These are phyloP conservation scores for Nakazawaea holstii DNA, from an alignment of 805 yeast genomes.

Conservation along the genomic window DNA sequence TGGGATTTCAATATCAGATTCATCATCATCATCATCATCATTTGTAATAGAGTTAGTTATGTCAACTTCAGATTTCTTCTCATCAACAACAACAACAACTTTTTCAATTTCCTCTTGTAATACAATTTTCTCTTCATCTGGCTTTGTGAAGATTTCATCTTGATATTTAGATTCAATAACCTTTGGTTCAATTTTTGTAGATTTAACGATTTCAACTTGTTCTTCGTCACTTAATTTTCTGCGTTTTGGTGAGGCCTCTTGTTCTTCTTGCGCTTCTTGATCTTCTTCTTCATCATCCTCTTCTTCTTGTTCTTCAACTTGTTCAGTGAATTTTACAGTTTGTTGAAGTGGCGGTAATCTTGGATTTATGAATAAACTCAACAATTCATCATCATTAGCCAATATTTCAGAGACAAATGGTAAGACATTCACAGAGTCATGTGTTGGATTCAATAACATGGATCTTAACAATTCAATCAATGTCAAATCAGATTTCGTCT, in stretches of 20 bases:
- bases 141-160: slow-evolving; percentile 5
- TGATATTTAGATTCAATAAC: slow-evolving; percentile 6
- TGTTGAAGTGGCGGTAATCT: slow-evolving; percentile 52
- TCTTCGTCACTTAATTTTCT: slow-evolving; percentile 2
- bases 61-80: not conserved
- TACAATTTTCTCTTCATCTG: slow-evolving; percentile 5
- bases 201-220: not conserved
- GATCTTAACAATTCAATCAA: slow-evolving; percentile 47
- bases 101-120: slow-evolving; percentile 9
- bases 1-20: slow-evolving; percentile 31
- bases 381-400: slow-evolving; percentile 38
- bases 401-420: slow-evolving; percentile 62
- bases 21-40: slow-evolving; percentile 12
- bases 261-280: slow-evolving; percentile 5
- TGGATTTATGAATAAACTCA: slow-evolving; percentile 67
- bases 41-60: slow-evolving; percentile 3
- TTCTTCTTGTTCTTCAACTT: slow-evolving; percentile 13
- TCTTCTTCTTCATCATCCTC: slow-evolving; percentile 15
- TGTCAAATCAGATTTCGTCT: slow-evolving; percentile 16
- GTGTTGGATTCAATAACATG: slow-evolving; percentile 59
- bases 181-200: slow-evolving; percentile 13
- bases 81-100: not conserved
- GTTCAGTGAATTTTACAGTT: not conserved
- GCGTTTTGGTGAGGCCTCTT: not conserved
- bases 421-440: slow-evolving; percentile 55